Percentiles rank a stretch among this genome's conserved stretches.
Conservation (phyloP, 1,139 yeast species). For the Nakaseomyces kungkrabaensis region DNA sequence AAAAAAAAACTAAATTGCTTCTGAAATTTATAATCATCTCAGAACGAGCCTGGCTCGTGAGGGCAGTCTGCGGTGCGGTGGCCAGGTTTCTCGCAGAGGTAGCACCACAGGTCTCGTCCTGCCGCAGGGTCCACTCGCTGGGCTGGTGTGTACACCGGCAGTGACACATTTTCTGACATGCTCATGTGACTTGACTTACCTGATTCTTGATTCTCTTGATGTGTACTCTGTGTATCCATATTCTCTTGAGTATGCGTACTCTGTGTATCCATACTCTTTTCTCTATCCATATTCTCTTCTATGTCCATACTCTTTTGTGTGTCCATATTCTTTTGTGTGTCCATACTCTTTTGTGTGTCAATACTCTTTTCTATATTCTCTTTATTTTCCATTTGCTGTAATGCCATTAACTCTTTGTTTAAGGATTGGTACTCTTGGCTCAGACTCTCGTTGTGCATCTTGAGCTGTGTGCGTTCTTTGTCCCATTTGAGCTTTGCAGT, state of each 20-base stretch:
- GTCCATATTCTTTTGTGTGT: not conserved
- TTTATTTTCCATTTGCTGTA: not conserved
- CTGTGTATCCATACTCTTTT: no score
- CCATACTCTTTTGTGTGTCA: not conserved
- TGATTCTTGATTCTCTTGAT: no score
- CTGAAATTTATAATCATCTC: no score
- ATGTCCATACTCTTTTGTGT: no score
- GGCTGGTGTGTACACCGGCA: constrained; percentile 48
- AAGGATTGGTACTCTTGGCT: constrained; percentile 20
- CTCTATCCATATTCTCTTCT: no score
- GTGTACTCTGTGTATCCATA: no score
- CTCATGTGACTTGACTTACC: no score
- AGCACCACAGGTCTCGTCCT: constrained; percentile 81
- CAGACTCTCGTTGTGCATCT: constrained; percentile 24
- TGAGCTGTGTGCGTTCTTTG: constrained; percentile 22
- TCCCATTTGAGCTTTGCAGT: constrained; percentile 18
- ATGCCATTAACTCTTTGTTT: constrained; percentile 9
- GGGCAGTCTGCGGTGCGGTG: constrained; percentile 86
- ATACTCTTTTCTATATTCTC: not conserved
- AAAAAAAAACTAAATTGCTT: no score
- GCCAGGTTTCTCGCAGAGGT: constrained; percentile 81
- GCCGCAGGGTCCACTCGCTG: constrained; percentile 53
- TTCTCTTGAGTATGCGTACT: no score
- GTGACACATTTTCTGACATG: constrained; percentile 29
- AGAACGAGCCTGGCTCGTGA: constrained; percentile 37